A percentile compares a stretch with the other conserved stretches of the same genome.
Conservation (phyloP, 202 grass and related monocot genomes). For the Panicum virgatum region DNA sequence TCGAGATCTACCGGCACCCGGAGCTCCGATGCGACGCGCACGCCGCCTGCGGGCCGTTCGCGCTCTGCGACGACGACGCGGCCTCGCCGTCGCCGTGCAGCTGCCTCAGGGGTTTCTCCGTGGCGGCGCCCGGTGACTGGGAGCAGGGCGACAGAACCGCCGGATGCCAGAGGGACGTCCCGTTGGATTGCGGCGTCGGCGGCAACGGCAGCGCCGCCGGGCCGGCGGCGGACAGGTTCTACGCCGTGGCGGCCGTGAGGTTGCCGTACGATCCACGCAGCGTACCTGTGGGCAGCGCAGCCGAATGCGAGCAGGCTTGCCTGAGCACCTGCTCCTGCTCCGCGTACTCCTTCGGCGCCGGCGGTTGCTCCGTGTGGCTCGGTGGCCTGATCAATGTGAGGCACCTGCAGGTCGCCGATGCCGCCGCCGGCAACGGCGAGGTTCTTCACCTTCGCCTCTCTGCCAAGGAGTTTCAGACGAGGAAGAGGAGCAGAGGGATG, state of each 20-base stretch:
- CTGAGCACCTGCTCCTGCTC: constrained; percentile 40
- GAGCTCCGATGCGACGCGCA: background rate
- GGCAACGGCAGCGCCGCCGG: background rate
- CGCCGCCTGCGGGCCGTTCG: background rate
- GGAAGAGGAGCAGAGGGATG: background rate
- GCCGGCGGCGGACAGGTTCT: background rate
- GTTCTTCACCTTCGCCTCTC: constrained; percentile 32
- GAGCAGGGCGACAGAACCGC: constrained; percentile 7
- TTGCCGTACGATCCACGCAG: background rate
- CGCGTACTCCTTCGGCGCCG: background rate
- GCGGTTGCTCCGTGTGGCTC: constrained; percentile 26
- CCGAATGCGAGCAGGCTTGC: constrained; percentile 20
- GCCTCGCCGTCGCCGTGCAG: background rate
- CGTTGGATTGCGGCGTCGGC: background rate
- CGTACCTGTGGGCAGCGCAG: background rate
- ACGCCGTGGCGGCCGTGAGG: background rate
- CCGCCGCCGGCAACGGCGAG: background rate
- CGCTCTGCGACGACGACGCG: background rate
- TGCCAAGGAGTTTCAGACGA: background rate
- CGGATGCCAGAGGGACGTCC: constrained; percentile 31
- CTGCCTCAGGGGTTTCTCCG: constrained; percentile 35
- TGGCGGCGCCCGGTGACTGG: background rate
- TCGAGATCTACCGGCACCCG: background rate
- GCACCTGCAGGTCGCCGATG: background rate
- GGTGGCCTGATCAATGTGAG: constrained; percentile 20